Evolutionary conservation across 1,284 basidiomycete species (phyloP).

Genomic region (Apiotrichum mycotoxinovorans): DNA sequence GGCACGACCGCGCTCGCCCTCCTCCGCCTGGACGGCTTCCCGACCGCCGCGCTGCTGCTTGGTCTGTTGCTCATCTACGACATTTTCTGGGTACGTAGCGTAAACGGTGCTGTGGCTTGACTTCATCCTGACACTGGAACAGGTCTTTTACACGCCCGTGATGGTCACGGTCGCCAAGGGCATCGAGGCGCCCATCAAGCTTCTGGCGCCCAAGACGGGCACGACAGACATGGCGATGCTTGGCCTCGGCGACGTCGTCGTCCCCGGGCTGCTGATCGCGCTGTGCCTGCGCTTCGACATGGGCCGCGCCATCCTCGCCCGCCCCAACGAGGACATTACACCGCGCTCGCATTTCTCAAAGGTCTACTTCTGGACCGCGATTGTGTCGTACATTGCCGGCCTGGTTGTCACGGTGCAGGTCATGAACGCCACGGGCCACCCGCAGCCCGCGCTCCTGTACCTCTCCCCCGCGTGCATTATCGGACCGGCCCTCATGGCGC

Average conservation of each 20-base stretch:
- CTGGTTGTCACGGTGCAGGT: slow-evolving; percentile 76
- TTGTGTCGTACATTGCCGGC: slow-evolving; percentile 75
- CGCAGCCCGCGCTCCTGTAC: slow-evolving; percentile 91
- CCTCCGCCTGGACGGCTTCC: slow-evolving; percentile 84
- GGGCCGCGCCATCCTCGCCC: slow-evolving; percentile 38
- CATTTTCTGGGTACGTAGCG: slow-evolving; percentile 60
- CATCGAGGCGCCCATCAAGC: slow-evolving; percentile 90
- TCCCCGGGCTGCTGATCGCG: slow-evolving; percentile 77
- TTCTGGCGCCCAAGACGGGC: slow-evolving; percentile 72
- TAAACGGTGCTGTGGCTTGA: too few relatives aligned
- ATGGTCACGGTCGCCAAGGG: slow-evolving; percentile 91
- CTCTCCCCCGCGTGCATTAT: slow-evolving; percentile 59
- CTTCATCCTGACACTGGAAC: background rate
- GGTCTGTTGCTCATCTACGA: slow-evolving; percentile 82
- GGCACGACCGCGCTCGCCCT: slow-evolving; percentile 76
- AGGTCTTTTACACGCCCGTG: slow-evolving; percentile 48
- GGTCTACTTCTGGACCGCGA: slow-evolving; percentile 72
- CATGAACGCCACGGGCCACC: slow-evolving; percentile 75
- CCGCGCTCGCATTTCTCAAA: slow-evolving; percentile 55
- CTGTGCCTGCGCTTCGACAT: slow-evolving; percentile 85
- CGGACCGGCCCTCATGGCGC: slow-evolving; percentile 46
- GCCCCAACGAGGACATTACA: slow-evolving; percentile 29
- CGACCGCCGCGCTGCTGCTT: slow-evolving; percentile 79
- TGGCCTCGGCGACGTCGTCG: slow-evolving; percentile 70
- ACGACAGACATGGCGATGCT: slow-evolving; percentile 75